Evolutionary conservation across 495 filamentous ascomycete species (phyloP).

Genomic region (Friedmanniomyces simplex): DNA sequence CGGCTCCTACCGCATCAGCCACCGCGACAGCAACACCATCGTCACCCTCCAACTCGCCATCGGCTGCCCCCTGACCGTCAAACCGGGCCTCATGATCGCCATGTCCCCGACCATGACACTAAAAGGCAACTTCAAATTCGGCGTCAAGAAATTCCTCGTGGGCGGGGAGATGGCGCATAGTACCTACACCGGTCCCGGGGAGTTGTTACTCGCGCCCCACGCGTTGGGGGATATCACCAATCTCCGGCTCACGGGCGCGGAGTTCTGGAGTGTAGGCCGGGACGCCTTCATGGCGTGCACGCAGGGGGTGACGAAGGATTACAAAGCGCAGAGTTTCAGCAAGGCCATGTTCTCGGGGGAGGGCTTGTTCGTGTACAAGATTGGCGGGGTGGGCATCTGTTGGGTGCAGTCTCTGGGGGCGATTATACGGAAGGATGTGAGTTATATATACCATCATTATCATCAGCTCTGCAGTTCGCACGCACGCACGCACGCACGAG

Average conservation of each 20-base stretch:
- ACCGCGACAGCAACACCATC: conserved; percentile 82
- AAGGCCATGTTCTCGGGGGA: conserved; percentile 93
- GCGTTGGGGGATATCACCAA: conserved; percentile 79
- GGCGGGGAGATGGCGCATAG: conserved; percentile 74
- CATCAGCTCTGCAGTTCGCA: no score
- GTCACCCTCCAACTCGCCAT: conserved; percentile 82
- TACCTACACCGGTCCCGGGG: conserved; percentile 81
- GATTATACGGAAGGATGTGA: conserved; percentile 89
- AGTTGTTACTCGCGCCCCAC: conserved; percentile 71
- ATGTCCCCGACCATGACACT: conserved; percentile 85
- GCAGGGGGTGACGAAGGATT: conserved; percentile 67
- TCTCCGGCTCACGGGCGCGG: conserved; percentile 55
- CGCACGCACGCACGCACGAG: no score
- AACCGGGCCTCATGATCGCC: conserved; percentile 83
- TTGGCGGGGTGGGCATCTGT: conserved; percentile 64
- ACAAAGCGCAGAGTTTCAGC: conserved; percentile 74
- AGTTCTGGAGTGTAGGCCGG: conserved; percentile 61
- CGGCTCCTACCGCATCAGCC: conserved; percentile 84
- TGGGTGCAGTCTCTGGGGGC: conserved; percentile 92
- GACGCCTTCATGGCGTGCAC: conserved; percentile 38
- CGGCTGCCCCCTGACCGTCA: conserved; percentile 71
- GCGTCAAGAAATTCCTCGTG: conserved; percentile 71
- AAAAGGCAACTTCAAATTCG: conserved; percentile 69
- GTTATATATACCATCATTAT: no score
- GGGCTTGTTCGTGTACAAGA: conserved; percentile 83